Conservation (phyloP, 2,329 filamentous ascomycete species). For the Apiospora arundinis region DNA sequence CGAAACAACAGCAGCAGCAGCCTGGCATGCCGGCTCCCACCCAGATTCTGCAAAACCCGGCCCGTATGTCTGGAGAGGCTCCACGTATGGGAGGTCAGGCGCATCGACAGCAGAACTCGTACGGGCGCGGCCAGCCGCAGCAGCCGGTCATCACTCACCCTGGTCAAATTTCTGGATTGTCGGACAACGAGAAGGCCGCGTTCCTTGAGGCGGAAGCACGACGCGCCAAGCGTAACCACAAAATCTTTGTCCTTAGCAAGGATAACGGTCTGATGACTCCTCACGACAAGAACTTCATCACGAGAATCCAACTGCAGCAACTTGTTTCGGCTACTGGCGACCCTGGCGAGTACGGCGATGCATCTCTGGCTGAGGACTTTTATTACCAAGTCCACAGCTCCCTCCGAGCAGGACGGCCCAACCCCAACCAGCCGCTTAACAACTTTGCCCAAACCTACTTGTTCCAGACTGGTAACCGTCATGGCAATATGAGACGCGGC, state of each 20-base stretch:
- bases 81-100: conserved; percentile 41
- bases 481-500: conserved; percentile 76
- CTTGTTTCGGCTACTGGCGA: conserved; percentile 92
- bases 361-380: conserved; percentile 88
- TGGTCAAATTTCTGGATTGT: conserved; percentile 76
- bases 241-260: conserved; percentile 91
- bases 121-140: conserved; percentile 48
- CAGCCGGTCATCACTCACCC: conserved; percentile 63
- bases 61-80: conserved; percentile 62
- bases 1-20: conserved; percentile 36
- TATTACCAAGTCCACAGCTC: conserved; percentile 98
- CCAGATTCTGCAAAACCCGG: conserved; percentile 82
- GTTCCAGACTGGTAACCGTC: conserved; percentile 88
- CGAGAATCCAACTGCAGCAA: conserved; percentile 95
- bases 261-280: conserved; percentile 99
- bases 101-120: conserved; percentile 61
- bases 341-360: conserved; percentile 80
- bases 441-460: conserved; percentile 98
- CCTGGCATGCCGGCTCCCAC: conserved; percentile 60
- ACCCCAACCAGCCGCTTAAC: conserved; percentile 89
- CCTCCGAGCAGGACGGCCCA: conserved; percentile 88
- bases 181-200: conserved; percentile 82
- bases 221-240: conserved; percentile 96
- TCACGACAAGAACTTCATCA: conserved; percentile 99
- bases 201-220: conserved; percentile 92